These are phyloP conservation scores for Fraxinus cuspidata DNA, from an alignment of 257 asterid genomes.

Conservation along the genomic window DNA sequence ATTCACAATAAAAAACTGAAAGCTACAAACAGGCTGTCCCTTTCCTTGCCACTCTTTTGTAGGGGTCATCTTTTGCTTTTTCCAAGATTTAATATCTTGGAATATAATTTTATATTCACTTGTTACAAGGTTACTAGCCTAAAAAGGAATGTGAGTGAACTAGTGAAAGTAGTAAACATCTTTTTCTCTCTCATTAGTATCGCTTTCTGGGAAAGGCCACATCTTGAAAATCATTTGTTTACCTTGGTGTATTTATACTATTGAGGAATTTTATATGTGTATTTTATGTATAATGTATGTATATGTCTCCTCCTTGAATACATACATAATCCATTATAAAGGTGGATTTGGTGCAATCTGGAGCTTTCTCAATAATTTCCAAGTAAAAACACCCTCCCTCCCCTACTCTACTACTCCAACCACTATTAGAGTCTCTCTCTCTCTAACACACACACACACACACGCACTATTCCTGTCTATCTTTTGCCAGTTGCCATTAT, in stretches of 20 bases:
- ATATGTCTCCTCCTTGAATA: not conserved
- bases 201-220: constrained; percentile 12
- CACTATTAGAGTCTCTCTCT: constrained; percentile 14
- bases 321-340: not conserved
- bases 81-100: constrained; percentile 26
- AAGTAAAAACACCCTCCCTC: constrained; percentile 24
- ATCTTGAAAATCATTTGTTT: constrained; percentile 10
- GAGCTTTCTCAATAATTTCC: constrained; percentile 31
- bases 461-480: constrained; percentile 26
- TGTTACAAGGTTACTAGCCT: constrained; percentile 40
- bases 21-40: constrained; percentile 53
- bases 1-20: constrained; percentile 28
- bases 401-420: constrained; percentile 27
- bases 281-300: not conserved
- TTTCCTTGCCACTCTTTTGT: constrained; percentile 57
- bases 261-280: no score
- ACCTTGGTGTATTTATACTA: not conserved
- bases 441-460: constrained; percentile 1
- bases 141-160: constrained; percentile 37
- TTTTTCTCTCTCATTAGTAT: not conserved
- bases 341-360: not conserved
- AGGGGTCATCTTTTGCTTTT: constrained; percentile 30
- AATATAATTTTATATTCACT: constrained; percentile 31
- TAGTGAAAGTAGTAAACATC: constrained; percentile 24
- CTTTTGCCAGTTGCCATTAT: constrained; percentile 46